phyloP scores from a whole-genome alignment of 1,284 basidiomycete genomes.

The Marasmius fiardii region DNA sequence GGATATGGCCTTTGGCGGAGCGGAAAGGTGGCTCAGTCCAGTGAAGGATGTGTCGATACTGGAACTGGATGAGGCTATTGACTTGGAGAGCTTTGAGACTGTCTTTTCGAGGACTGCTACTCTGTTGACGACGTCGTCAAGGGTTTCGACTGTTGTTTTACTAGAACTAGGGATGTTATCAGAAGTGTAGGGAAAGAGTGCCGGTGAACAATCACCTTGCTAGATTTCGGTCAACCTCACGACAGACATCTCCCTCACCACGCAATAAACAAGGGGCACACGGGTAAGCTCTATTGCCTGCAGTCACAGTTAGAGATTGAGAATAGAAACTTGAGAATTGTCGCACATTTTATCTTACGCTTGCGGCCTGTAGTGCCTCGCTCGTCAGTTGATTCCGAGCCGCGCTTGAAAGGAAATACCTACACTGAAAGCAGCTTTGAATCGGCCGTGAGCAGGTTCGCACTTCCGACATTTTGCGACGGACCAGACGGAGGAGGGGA shows the following conservation, averaged over 20 bases:
- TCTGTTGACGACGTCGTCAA: constrained; percentile 15
- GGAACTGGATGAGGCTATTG: neutral
- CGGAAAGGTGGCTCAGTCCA: neutral
- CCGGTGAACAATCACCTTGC: constrained; percentile 4
- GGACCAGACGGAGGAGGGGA: neutral
- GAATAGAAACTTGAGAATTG: neutral
- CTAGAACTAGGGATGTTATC: constrained; percentile 5
- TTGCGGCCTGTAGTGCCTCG: constrained; percentile 15
- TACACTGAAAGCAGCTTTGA: constrained; percentile 18
- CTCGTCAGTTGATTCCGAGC: neutral
- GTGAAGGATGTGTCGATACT: constrained; percentile 1
- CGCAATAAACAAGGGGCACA: constrained; percentile 17
- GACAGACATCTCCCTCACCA: constrained; percentile 16
- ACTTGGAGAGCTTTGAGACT: constrained; percentile 11
- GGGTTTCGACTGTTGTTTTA: constrained; percentile 10
- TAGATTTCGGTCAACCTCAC: constrained; percentile 15
- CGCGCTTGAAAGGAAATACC: neutral
- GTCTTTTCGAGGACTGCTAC: constrained; percentile 13
- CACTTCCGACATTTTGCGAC: neutral
- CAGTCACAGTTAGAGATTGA: too few species aligned
- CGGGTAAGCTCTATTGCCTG: constrained; percentile 17
- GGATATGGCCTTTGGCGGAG: neutral
- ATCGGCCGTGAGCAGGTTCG: constrained; percentile 15
- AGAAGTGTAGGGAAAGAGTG: neutral
- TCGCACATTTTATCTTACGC: constrained; percentile 17